Base-by-base conservation (phyloP, 441 rosid genomes). In the Pelargonium australe region DNA sequence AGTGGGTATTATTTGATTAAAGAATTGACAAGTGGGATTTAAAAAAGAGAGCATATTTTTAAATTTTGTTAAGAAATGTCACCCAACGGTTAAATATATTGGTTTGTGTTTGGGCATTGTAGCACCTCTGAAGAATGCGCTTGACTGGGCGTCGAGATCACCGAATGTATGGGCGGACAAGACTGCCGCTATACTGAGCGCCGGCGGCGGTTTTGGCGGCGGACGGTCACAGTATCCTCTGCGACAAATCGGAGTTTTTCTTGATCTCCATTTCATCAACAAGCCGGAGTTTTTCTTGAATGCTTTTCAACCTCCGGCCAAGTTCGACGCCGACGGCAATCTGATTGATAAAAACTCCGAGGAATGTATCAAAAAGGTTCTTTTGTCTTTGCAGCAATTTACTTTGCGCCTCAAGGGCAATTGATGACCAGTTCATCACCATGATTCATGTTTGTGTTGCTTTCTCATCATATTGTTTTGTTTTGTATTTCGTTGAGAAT, bases 181-280 rank as follows among this genome's bases (percentile, higher is more conserved):
- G 78, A 81, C 89, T 4, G 96, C 95, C 28, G 92, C 96, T 5
- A 66, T 89, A 4, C 74, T 92, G 53, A 89, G 92, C 20, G 78
- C 89, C 0, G 88, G 86, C 2, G 92, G 90, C 69, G 11, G 80
- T 14, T 72, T 70, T 2, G 92, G 92, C 1, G 86, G 92, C 4
- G 90, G 85, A 37, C 75, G 81, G 71, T 72, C 82, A 0, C 93
- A 88, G 0, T 87, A 84, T 74, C 95, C 85, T 84, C 86, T 87
- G 2, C 89, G 95, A 13, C 98, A 89, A 62, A 87, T 83, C 28
- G 93, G 96, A 45, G 93, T 88, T 7, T 88, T 70, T 70, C 76
- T 92, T 0, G 91, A 88, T 65, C 92, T 89, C 75, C 98, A 88
- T 75, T 89, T 92, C 84, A 85, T 88, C 76, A 92, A 92, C 81